Evolutionary conservation across 352 stramenopile species (phyloP), one percentile per base, ranked within the genome.

Genomic region (Halophytophthora batemanensis): DNA sequence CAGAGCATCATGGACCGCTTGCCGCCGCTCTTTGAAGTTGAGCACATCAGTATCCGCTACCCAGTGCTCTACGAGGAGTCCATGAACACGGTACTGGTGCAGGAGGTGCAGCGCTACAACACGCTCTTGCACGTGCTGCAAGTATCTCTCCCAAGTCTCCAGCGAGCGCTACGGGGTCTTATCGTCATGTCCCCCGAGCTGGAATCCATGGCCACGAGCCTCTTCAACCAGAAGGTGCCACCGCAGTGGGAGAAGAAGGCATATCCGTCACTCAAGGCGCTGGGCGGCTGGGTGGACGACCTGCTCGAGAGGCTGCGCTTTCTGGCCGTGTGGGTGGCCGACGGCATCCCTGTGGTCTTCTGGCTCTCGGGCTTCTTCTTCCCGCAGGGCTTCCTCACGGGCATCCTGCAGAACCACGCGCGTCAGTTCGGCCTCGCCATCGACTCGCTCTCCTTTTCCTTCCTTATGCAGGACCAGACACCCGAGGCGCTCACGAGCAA

Each of bases 31-130:
- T 93, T 93, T 38, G 80, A 94, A 35, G 66, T 94, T 3, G 84
- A 95, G 38, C 68, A 83, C 33, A 85, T 90, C 15, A 79, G 79
- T 31, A 60, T 84, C 11, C 76, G 75, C 37, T 98, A 97, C 61
- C 93, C 93, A 0, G 86, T 98, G 6, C 61, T 73, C 46, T 98
- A 98, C 69, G 59, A 85, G 13, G 91, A 98, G 60, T 97, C 87
- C 2, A 98, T 98, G 93, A 98, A 98, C 72, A 98, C 92, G 1
- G 93, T 98, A 19, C 59, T 98, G 2, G 90, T 87, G 2, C 85
- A 95, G 37, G 85, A 95, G 45, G 78, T 90, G 1, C 74, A 92
- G 60, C 79, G 84, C 12, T 95, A 88, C 53, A 95, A 95, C 56
- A 82, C 83, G 28, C 66, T 95, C 15, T 59, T 95, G 13, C 54